Percentiles rank a stretch among this genome's conserved stretches.
phyloP scores from a whole-genome alignment of 2,329 filamentous ascomycete genomes.

The Truncatella angustata region DNA sequence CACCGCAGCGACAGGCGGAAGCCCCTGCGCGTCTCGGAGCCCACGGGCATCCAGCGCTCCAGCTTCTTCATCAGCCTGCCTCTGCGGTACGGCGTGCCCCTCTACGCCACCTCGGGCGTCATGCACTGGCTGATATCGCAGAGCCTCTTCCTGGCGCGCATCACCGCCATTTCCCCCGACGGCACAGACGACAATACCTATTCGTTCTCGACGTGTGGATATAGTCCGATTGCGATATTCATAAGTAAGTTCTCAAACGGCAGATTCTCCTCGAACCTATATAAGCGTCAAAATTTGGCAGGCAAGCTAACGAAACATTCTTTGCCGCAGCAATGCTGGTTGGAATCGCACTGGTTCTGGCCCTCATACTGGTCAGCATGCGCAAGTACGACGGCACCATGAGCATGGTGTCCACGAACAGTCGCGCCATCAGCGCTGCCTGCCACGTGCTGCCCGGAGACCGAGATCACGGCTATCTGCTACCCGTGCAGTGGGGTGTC shows the following conservation, averaged over 20 bases:
- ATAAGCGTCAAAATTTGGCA: too few relatives aligned
- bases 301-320: too few relatives aligned
- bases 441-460: constrained; percentile 25
- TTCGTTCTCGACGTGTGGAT: constrained; percentile 29
- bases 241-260: constrained; percentile 13
- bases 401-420: constrained; percentile 30
- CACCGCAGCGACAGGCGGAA: constrained; percentile 26
- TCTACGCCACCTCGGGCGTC: constrained; percentile 31
- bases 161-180: constrained; percentile 25
- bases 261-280: neutral
- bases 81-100: constrained; percentile 39
- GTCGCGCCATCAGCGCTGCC: constrained; percentile 28
- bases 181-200: constrained; percentile 20
- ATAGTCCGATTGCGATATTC: constrained; percentile 28
- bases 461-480: constrained; percentile 17
- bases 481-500: constrained; percentile 26
- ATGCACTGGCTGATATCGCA: constrained; percentile 51
- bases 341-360: neutral
- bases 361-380: neutral
- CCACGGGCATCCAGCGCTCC: constrained; percentile 36
- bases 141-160: constrained; percentile 40
- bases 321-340: constrained; percentile 1
- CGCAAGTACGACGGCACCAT: constrained; percentile 29
- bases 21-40: constrained; percentile 40
- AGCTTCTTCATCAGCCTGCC: constrained; percentile 45